phyloP scores from a whole-genome alignment of 192 early-diverging fungal genomes.

The Gryganskiella cystojenkinii region DNA sequence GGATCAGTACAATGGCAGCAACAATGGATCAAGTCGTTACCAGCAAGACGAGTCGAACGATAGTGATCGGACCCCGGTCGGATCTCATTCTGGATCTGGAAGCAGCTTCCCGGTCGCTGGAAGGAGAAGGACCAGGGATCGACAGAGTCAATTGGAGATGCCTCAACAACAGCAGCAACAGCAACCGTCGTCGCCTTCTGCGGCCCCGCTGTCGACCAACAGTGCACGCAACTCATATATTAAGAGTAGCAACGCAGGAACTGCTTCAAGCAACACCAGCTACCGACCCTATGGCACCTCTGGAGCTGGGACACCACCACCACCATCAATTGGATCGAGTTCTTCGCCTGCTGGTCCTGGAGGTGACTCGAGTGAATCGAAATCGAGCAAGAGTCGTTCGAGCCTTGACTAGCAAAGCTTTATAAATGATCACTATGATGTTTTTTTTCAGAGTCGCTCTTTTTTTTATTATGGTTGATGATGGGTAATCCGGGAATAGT shows the following conservation, averaged over 20 bases:
- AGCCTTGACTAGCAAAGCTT: not conserved
- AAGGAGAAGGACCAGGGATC: constrained; percentile 37
- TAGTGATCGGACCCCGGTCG: not conserved
- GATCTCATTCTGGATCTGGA: not conserved
- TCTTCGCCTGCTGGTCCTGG: not conserved
- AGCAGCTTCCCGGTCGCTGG: not conserved
- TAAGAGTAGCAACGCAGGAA: not conserved
- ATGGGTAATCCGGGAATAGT: not conserved
- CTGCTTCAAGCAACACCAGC: not conserved
- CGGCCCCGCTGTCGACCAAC: not conserved
- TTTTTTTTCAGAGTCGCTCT: too few species aligned
- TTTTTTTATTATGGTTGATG: too few species aligned
- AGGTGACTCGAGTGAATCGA: not conserved
- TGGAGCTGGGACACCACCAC: constrained; percentile 17
- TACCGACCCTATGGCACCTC: not conserved
- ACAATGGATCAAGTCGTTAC: not conserved
- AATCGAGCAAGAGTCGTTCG: not conserved
- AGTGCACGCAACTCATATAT: constrained; percentile 10
- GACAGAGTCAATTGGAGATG: constrained; percentile 36
- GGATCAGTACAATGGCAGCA: constrained; percentile 2
- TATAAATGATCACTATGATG: too few species aligned
- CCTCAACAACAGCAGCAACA: constrained; percentile 10
- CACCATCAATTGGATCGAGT: not conserved
- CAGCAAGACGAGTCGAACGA: constrained; percentile 18
- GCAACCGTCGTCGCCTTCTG: not conserved